Conservation (phyloP, 345 rosid species). For the Camelina hispida region DNA sequence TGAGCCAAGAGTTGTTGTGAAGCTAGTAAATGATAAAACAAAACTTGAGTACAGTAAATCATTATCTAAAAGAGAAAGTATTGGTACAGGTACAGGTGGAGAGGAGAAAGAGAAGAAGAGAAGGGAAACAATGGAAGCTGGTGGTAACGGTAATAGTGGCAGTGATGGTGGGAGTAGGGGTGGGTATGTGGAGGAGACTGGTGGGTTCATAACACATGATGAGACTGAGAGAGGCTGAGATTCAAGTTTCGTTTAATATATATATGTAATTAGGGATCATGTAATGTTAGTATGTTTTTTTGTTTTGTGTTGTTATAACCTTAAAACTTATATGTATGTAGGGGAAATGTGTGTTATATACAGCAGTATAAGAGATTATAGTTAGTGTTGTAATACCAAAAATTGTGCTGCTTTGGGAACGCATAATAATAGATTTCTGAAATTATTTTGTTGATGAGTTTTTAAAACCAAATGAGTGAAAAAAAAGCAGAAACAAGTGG, state of each 20-base stretch:
- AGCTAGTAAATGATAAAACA: conserved; percentile 3
- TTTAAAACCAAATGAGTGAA: too few species aligned
- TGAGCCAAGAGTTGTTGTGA: neutral
- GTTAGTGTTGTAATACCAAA: too few species aligned
- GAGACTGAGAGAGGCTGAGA: neutral
- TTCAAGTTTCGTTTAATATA: neutral
- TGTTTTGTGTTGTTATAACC: neutral
- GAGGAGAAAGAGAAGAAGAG: conserved; percentile 6
- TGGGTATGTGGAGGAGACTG: conserved; percentile 27
- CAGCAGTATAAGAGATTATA: too few species aligned
- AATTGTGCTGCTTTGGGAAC: too few species aligned
- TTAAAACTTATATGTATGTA: neutral
- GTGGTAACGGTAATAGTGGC: conserved; percentile 17
- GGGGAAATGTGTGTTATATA: neutral
- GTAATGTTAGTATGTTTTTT: neutral
- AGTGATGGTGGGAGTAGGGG: conserved; percentile 16
- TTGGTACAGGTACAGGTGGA: conserved; percentile 13
- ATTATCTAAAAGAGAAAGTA: neutral
- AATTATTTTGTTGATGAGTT: too few species aligned
- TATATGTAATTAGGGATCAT: neutral
- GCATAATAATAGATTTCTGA: too few species aligned
- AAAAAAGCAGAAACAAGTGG: too few species aligned
- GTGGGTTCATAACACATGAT: conserved; percentile 23
- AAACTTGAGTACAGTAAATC: neutral
- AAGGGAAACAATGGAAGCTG: conserved; percentile 21